Conservation (phyloP, 139 green algal genomes). For the Mesotaenium endlicherianum region DNA sequence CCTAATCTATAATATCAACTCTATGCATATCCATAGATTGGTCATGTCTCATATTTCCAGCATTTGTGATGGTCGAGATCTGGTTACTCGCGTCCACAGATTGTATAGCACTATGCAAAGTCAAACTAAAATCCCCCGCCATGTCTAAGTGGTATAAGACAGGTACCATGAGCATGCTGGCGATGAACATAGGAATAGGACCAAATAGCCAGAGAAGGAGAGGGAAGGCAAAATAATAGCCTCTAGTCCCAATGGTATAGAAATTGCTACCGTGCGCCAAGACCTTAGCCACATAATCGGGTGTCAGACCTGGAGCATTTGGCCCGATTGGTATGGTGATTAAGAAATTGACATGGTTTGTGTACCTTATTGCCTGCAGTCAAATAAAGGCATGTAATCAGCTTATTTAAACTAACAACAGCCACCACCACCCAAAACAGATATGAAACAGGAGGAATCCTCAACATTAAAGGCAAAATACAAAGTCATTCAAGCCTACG, state of each 20-base stretch:
- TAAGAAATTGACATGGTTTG: conserved; percentile 25
- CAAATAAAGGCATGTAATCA: not conserved
- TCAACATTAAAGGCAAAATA: no score
- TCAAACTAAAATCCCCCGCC: no score
- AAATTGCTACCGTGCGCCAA: not conserved
- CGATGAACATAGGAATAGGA: conserved; percentile 21
- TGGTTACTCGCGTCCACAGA: no score
- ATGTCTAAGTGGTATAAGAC: conserved; percentile 14
- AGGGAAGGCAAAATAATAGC: conserved; percentile 17
- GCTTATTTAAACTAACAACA: no score
- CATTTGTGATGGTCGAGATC: no score
- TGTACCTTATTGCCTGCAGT: conserved; percentile 12
- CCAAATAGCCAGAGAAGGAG: conserved; percentile 24
- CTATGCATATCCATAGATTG: no score
- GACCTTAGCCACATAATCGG: conserved; percentile 13
- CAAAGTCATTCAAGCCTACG: no score
- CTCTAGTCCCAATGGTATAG: conserved; percentile 20
- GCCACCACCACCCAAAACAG: no score
- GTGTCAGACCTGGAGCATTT: not conserved
- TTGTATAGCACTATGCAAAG: no score
- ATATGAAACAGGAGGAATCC: no score
- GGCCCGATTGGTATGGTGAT: conserved; percentile 25
- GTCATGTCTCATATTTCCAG: no score
- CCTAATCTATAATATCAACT: no score
- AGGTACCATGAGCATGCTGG: not conserved